A percentile compares a stretch with the other conserved stretches of the same genome.
Evolutionary conservation across 2,329 filamentous ascomycete species (phyloP).

Genomic region (Phaeosphaeria sp.): DNA sequence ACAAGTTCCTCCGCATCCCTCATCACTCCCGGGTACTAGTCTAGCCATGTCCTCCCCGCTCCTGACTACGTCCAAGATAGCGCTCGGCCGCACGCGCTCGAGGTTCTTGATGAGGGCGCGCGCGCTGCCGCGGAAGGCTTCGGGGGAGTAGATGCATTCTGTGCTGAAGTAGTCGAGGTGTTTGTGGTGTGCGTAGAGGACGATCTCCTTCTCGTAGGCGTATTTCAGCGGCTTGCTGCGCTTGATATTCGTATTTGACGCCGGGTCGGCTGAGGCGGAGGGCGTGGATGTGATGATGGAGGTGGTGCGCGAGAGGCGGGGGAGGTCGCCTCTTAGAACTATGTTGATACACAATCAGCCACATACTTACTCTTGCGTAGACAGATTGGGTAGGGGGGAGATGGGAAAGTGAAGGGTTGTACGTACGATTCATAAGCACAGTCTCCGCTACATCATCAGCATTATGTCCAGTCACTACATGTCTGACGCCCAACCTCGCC

Average conservation of each 20-base stretch:
- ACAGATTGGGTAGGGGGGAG: no score
- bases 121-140: constrained; percentile 93
- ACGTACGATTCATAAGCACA: constrained; percentile 83
- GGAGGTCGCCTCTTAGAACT: constrained; percentile 84
- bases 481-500: constrained; percentile 82
- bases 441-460: constrained; percentile 98
- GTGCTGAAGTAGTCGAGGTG: constrained; percentile 98
- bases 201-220: constrained; percentile 98
- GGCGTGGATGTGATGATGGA: constrained; percentile 76
- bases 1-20: constrained; percentile 41
- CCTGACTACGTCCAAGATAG: constrained; percentile 91
- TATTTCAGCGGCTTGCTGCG: constrained; percentile 97
- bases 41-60: constrained; percentile 96
- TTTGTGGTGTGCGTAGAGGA: constrained; percentile 95
- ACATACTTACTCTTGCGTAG: no score
- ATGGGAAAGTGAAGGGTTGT: no score
- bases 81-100: constrained; percentile 89
- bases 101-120: constrained; percentile 93
- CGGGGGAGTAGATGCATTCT: constrained; percentile 97
- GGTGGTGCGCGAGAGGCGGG: constrained; percentile 85
- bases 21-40: constrained; percentile 68
- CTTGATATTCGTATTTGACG: constrained; percentile 79
- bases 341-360: no score
- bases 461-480: constrained; percentile 97
- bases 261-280: constrained; percentile 61